phyloP scores from a whole-genome alignment of 176 grass and related monocot species.

The barley (Hordeum vulgare) region MorexV3_pseudomolecules_assembly NC_058521.1:112904828-112905327 shows the following conservation, averaged over 20 bases:
- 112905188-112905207: not conserved
- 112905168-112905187: not conserved
- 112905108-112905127: not conserved
- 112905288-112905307: not conserved
- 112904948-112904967: conserved; percentile 20
- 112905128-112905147: not conserved
- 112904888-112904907: conserved; percentile 41
- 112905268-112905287: not conserved
- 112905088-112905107: conserved; percentile 24
- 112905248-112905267: not conserved
- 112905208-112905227: not conserved
- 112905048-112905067: conserved; percentile 11
- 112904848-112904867: conserved; percentile 59
- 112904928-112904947: conserved; percentile 8
- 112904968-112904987: conserved; percentile 38
- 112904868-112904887: conserved; percentile 71
- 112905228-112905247: not conserved
- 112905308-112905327: not conserved
- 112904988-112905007: conserved; percentile 19
- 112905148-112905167: not conserved
- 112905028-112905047: conserved; percentile 2
- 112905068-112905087: not conserved
- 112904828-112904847: conserved; percentile 28
- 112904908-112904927: conserved; percentile 27
- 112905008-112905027: conserved; percentile 26